Evolutionary conservation across 2,329 filamentous ascomycete genomes (phyloP).

Genomic region (Pyrenochaeta sp.): DNA sequence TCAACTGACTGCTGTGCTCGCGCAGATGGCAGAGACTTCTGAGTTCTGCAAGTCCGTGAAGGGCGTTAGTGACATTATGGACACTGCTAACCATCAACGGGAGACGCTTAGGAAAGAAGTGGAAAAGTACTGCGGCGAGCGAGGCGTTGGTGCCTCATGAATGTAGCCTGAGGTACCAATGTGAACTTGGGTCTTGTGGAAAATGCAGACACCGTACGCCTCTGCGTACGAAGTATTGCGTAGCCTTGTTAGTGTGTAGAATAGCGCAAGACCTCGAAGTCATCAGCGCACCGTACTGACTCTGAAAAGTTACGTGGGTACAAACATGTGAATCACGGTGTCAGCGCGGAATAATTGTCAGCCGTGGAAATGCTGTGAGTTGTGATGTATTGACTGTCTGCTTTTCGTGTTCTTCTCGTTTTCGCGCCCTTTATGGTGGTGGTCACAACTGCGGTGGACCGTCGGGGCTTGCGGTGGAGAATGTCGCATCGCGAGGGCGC

Average conservation of each 20-base stretch:
- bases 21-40: slow-evolving; percentile 71
- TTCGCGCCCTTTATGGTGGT: slow-evolving; percentile 29
- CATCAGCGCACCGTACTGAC: neutral
- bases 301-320: neutral
- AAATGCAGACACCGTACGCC: no score
- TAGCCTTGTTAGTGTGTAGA: neutral
- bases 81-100: slow-evolving; percentile 68
- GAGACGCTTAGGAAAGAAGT: slow-evolving; percentile 77
- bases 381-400: neutral
- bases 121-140: slow-evolving; percentile 74
- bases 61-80: slow-evolving; percentile 71
- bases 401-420: slow-evolving; percentile 19
- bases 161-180: neutral
- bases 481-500: slow-evolving; percentile 10
- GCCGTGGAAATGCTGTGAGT: neutral
- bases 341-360: neutral
- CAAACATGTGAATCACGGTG: neutral
- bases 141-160: slow-evolving; percentile 52
- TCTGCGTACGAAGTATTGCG: neutral
- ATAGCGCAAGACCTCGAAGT: neutral
- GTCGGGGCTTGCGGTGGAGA: neutral
- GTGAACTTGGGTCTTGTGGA: neutral
- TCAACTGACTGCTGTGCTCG: slow-evolving; percentile 77
- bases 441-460: neutral
- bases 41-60: slow-evolving; percentile 56